Base-by-base conservation (phyloP, 495 filamentous ascomycete genomes). In the Cercophora scortea region DNA sequence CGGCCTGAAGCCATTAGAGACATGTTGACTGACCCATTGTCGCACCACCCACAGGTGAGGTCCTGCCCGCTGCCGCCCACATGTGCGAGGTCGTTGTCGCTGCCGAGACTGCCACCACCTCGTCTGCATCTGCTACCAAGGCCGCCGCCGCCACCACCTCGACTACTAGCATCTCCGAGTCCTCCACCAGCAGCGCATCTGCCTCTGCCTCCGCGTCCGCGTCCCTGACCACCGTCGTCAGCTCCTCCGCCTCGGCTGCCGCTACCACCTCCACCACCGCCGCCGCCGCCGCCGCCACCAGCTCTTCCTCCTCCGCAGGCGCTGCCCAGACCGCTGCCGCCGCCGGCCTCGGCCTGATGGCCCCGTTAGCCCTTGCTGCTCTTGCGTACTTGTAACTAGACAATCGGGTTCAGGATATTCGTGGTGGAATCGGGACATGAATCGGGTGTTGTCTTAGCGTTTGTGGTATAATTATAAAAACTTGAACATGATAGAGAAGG, bases 11-110 rank as follows among this genome's bases (percentile, higher is more conserved):
- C n/a, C n/a, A n/a, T n/a, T n/a, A n/a, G n/a, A n/a, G n/a, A n/a
- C 41, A 43, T 5, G 15, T 8, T 15, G 17, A n/a, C n/a, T 43
- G 17, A 43, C 41, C 9, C 8, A 16, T 8, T 4, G 4, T 5
- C 48, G 3, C 36, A 4, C 6, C 18, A 25, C 8, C 12, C 19
- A 8, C 52, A 60, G 57, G 38, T 35, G 40, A 56, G 57, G 57
- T 60, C 17, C 57, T 60, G 16, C 57, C 57, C 50, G 53, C 57
- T n/a, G 53, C 51, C 9, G 54, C 51, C 40, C n/a, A 39, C 45
- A 42, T 60, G 47, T 60, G 57, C 50, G 53, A 51, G 25, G 57
- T 48, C 15, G 57, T 56, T 32, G 19, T 33, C 43, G 45, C 51
- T 16, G 7, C 42, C 11, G 32, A 47, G 32, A 46, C 50, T 45